Base-by-base conservation (phyloP, 176 grass and related monocot species). In the Tuctoria greenei region DNA sequence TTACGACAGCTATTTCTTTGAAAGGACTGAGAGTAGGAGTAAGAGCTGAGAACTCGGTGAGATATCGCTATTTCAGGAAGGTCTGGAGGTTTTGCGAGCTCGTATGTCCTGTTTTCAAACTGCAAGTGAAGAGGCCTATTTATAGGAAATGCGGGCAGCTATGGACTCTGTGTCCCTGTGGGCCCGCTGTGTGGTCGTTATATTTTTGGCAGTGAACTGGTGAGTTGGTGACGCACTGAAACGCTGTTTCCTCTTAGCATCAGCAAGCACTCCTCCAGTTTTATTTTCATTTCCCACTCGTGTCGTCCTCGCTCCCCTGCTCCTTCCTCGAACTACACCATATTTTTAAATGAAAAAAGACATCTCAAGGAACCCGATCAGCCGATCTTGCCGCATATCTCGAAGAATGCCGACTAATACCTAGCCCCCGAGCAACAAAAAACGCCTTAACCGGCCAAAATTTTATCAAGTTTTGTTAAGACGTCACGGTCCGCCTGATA, bases 81-180 rank as follows among this genome's bases (percentile, higher is more conserved):
- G 66, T 64, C 26, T 84, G 56, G 74, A 74, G 61, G 79, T 68
- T 77, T 71, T 67, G 20, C 64, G 49, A 55, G 82, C 69, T 34
- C 5, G 21, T 25, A 1, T 79, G 67, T 81, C 81, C 16, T 66
- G 62, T 18, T 72, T 55, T 67, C 39, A 27, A 77, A 64, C 54
- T 64, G 85, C 64, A 79, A 83, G 66, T 64, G 74, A 63, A 38
- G 81, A 61, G 7, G 44, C 44, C 63, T 83, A 94, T 91, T 91
- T 94, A 94, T 94, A 91, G 85, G 82, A 67, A 40, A 78, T 63
- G 25, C 39, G 5, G 78, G 20, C 5, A 4, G 46, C 61, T 24
- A 74, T 28, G 39, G 40, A 8, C 20, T 28, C 21, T 13, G 55
- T 26, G 9, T 58, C 55, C 0, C 55, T 20, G 47, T 58, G 55